Percentiles rank a stretch among this genome's conserved stretches.
Conservation (phyloP, 352 stramenopile genomes). For the Pythium oligandrum region DNA sequence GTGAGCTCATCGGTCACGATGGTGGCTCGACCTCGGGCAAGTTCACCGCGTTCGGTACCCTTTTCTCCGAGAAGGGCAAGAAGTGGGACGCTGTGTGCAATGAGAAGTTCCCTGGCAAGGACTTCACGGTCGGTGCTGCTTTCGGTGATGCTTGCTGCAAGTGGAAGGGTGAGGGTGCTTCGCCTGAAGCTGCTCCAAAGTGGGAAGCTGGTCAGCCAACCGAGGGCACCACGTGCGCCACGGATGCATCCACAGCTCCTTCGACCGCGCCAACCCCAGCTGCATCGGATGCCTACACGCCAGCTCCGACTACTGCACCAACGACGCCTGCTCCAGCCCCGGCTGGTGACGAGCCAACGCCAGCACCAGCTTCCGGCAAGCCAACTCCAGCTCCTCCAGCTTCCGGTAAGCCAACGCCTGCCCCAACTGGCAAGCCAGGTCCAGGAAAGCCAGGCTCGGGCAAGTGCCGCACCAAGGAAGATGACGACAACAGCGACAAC, state of each 20-base stretch:
- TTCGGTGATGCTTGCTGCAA: not conserved
- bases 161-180: not conserved
- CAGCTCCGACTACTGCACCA: not conserved
- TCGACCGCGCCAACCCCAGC: not conserved
- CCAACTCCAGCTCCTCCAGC: no score
- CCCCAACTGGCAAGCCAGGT: no score
- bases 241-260: not conserved
- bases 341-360: not conserved
- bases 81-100: not conserved
- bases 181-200: not conserved
- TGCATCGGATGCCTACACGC: not conserved
- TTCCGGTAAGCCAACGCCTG: no score
- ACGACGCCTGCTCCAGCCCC: not conserved
- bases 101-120: not conserved
- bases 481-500: conserved; percentile 7
- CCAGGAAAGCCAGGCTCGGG: not conserved
- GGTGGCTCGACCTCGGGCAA: not conserved
- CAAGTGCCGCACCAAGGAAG: conserved; percentile 17
- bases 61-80: not conserved
- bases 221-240: not conserved
- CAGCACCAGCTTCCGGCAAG: not conserved
- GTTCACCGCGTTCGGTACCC: not conserved
- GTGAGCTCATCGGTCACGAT: not conserved
- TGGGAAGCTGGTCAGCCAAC: not conserved
- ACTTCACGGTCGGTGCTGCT: not conserved